Conservation (phyloP, 805 yeast genomes). For the Candida rishiriensis region DNA sequence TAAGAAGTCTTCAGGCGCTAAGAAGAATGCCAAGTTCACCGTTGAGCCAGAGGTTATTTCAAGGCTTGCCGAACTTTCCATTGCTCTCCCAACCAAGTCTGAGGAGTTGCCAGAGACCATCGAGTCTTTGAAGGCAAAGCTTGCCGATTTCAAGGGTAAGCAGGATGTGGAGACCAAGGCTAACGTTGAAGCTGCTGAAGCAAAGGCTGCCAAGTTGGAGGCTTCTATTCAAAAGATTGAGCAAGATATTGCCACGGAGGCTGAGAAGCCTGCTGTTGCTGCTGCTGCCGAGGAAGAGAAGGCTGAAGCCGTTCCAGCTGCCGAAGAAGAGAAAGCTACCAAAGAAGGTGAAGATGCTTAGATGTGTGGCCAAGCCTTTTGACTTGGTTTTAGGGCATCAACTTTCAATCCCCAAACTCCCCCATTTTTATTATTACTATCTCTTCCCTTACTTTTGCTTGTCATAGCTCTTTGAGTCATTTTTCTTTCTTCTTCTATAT, state of each 20-base stretch:
- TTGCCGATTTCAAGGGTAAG: slow-evolving; percentile 59
- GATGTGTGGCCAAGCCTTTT: too few species aligned
- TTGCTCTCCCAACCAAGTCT: slow-evolving; percentile 71
- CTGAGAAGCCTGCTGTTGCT: slow-evolving; percentile 1
- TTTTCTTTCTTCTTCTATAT: too few species aligned
- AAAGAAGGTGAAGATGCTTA: slow-evolving; percentile 2
- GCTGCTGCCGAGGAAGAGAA: slow-evolving; percentile 11
- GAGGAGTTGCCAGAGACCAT: slow-evolving; percentile 67
- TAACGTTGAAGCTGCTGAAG: slow-evolving; percentile 72
- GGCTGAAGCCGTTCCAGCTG: slow-evolving; percentile 4
- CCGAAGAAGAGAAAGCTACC: slow-evolving; percentile 23
- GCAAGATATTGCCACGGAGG: slow-evolving; percentile 15
- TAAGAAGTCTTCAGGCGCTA: slow-evolving; percentile 38
- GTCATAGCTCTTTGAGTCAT: too few species aligned
- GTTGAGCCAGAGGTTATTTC: slow-evolving; percentile 79
- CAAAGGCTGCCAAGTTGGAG: slow-evolving; percentile 66
- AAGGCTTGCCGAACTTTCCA: slow-evolving; percentile 67
- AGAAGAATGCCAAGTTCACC: slow-evolving; percentile 46
- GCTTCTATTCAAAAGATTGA: slow-evolving; percentile 33
- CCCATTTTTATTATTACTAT: too few species aligned
- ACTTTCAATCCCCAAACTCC: too few species aligned
- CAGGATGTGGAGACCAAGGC: slow-evolving; percentile 79
- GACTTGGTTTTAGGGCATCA: too few species aligned
- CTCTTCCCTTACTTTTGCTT: too few species aligned
- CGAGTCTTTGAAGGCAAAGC: slow-evolving; percentile 66